A percentile compares a stretch with the other conserved stretches of the same genome.
Conservation (phyloP, 495 filamentous ascomycete genomes). For the Xeromyces bisporus region DNA sequence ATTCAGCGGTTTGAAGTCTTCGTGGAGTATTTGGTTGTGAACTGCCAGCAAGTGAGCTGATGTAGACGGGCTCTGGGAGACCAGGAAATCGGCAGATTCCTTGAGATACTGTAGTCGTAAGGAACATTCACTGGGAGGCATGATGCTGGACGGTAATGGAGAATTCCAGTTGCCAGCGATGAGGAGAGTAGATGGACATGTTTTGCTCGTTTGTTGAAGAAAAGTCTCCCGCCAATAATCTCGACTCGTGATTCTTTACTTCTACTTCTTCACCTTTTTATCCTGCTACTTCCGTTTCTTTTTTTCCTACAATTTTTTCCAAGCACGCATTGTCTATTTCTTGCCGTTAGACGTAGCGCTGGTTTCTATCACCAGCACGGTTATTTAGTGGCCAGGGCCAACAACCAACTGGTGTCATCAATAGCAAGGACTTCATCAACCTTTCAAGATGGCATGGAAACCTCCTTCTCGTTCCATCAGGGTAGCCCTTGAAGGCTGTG, state of each 20-base stretch:
- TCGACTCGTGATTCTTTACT: too few relatives aligned
- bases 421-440: too few relatives aligned
- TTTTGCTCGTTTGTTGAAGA: neutral
- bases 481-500: slow-evolving; percentile 65
- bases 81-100: slow-evolving; percentile 26
- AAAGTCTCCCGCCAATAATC: neutral
- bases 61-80: slow-evolving; percentile 26
- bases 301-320: too few relatives aligned
- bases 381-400: too few relatives aligned
- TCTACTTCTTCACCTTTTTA: too few relatives aligned
- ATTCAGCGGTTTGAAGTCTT: slow-evolving; percentile 23
- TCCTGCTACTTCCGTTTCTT: too few relatives aligned
- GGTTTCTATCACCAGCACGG: too few relatives aligned
- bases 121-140: slow-evolving; percentile 19
- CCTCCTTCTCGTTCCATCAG: slow-evolving; percentile 24
- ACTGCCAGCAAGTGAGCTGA: slow-evolving; percentile 29
- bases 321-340: too few relatives aligned
- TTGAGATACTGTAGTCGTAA: slow-evolving; percentile 27
- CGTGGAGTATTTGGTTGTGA: slow-evolving; percentile 24
- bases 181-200: neutral
- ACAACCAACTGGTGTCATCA: too few relatives aligned
- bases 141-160: slow-evolving; percentile 4
- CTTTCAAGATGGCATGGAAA: too few relatives aligned
- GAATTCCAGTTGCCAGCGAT: neutral
- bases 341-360: too few relatives aligned